phyloP scores from a whole-genome alignment of 2,329 filamentous ascomycete species.

The Aspergillus tubingensis region DNA sequence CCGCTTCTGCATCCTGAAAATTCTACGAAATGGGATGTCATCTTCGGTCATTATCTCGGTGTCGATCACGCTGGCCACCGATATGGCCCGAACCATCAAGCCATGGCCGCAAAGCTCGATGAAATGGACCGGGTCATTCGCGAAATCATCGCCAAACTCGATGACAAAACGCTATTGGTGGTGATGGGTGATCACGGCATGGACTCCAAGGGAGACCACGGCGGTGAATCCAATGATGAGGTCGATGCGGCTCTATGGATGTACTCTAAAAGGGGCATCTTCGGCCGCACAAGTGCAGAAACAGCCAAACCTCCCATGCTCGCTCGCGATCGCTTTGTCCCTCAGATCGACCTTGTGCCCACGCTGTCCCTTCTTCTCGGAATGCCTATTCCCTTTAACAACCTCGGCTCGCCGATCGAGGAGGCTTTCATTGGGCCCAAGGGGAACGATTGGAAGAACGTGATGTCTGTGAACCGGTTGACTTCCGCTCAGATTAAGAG shows the following conservation, averaged over 20 bases:
- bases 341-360: slow-evolving; percentile 92
- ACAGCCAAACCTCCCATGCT: slow-evolving; percentile 60
- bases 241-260: slow-evolving; percentile 95
- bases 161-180: slow-evolving; percentile 83
- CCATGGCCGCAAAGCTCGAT: slow-evolving; percentile 85
- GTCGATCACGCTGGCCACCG: slow-evolving; percentile 97
- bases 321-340: slow-evolving; percentile 72
- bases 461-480: slow-evolving; percentile 75
- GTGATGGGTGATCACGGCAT: slow-evolving; percentile 99
- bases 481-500: slow-evolving; percentile 82
- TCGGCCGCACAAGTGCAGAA: slow-evolving; percentile 71
- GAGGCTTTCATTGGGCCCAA: slow-evolving; percentile 79
- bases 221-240: slow-evolving; percentile 96
- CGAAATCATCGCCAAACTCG: slow-evolving; percentile 69
- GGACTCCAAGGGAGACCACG: slow-evolving; percentile 95
- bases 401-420: slow-evolving; percentile 86
- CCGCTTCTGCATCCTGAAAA: slow-evolving; percentile 71
- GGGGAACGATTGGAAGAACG: slow-evolving; percentile 71
- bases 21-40: slow-evolving; percentile 80
- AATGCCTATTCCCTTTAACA: slow-evolving; percentile 94
- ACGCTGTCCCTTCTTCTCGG: slow-evolving; percentile 86
- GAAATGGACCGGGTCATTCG: slow-evolving; percentile 87
- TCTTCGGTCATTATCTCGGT: slow-evolving; percentile 90
- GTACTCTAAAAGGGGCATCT: slow-evolving; percentile 86
- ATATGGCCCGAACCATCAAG: slow-evolving; percentile 88